Base-by-base conservation (phyloP, 768 basidiomycete species). In the Russula griseocarnosa region DNA sequence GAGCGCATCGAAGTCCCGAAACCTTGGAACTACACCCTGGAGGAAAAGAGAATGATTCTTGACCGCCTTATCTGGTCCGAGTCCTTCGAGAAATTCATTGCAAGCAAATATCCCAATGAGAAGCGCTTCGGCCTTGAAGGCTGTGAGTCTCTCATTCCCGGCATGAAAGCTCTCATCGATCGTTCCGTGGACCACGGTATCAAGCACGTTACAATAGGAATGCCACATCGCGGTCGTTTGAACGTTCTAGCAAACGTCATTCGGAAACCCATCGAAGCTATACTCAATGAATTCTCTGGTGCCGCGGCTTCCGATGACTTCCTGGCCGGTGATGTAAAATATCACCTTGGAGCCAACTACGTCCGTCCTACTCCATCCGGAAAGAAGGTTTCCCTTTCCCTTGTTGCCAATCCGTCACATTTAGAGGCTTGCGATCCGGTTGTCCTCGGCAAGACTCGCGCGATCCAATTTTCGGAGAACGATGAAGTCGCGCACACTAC, bases 41-140 rank as follows among this genome's bases (percentile, higher is more conserved):
- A 99, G 70, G 97, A 99, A 80, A 99, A 98, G 78, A 88, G 94
- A 53, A 95, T 98, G 92, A 95, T 99, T 68, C 85, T 99, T 61
- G 97, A 99, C 78, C 92, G 97, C 65, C 88, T 98, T 70, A 98
- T 98, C 74, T 99, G 97, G 97, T 98, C 96, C n/a, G 97, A 98
- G 71, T 90, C 92, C 5, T 98, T 98, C 72, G 97, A 99, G 76
- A 94, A 94, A 72, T 99, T 98, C 82, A 94, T 99, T 67, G 90
- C 94, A 24, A 91, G 86, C 82, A 99, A 98, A 76, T 97, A 92
- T 78, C 97, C 97, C 69, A 99, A 98, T 78, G 97, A 99, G 81
- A 99, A 99, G 78, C 90, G 97, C 53, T 99, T 99, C 76, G 97
- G 97, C 75, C 84, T 99, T 49, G 97, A 99, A 76, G 97, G 97